Conservation (phyloP, 1,139 yeast genomes). For the Hanseniaspora uvarum region DNA sequence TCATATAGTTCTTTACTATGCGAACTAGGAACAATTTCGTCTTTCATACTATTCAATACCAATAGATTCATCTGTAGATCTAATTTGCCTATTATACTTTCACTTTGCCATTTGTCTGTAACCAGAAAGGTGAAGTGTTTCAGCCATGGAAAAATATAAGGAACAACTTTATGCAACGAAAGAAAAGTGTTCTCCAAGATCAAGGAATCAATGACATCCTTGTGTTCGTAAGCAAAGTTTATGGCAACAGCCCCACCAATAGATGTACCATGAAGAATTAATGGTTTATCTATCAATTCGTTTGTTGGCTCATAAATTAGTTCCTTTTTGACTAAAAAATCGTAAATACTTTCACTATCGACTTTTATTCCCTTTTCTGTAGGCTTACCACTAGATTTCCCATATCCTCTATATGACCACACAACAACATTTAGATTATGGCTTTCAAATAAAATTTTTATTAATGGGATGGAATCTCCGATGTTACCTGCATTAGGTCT, state of each 20-base stretch:
- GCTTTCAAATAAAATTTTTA: conserved; percentile 52
- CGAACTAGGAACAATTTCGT: conserved; percentile 82
- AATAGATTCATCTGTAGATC: conserved; percentile 53
- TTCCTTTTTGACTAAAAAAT: conserved; percentile 45
- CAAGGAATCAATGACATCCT: conserved; percentile 46
- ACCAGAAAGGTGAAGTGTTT: conserved; percentile 51
- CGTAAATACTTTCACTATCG: conserved; percentile 69
- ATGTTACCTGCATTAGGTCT: conserved; percentile 97
- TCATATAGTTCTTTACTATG: conserved; percentile 63
- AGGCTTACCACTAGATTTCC: conserved; percentile 69
- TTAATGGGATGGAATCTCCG: conserved; percentile 83
- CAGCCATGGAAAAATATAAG: conserved; percentile 66
- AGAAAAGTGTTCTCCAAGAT: conserved; percentile 81
- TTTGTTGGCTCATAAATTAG: conserved; percentile 20
- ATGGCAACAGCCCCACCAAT: conserved; percentile 93
- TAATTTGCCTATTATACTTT: conserved; percentile 44
- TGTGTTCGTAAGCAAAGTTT: conserved; percentile 56
- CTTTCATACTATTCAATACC: conserved; percentile 62
- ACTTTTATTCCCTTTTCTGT: conserved; percentile 68
- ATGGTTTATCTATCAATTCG: conserved; percentile 19
- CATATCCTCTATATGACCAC: conserved; percentile 88
- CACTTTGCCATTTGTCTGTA: conserved; percentile 79
- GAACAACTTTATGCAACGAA: conserved; percentile 68
- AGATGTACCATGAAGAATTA: conserved; percentile 77
- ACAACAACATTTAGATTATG: conserved; percentile 72